Evolutionary conservation across 495 filamentous ascomycete species (phyloP), one percentile per base, ranked within the genome.

Genomic region (Penicillium lagena): DNA sequence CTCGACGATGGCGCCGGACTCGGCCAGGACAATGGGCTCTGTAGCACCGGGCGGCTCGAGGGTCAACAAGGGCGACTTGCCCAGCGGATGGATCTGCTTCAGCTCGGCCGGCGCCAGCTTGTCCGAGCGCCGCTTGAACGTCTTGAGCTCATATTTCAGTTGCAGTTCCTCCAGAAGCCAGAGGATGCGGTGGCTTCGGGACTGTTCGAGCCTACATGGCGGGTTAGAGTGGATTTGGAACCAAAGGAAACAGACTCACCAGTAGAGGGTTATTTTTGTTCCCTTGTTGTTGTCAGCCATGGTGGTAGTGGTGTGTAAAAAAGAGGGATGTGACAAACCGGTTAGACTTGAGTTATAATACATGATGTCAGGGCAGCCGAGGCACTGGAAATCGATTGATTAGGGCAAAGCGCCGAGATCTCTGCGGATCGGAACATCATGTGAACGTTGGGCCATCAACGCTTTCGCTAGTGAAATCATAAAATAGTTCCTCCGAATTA

Each of bases 141-240:
- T 77, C 51, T 88, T 79, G 40, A 96, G 62, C 41, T 87, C 77
- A 68, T 91, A 96, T 38, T 81, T 66, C 27, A 95, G 42, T n/a
- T 79, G 69, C 42, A 93, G 80, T 51, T 93, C 89, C 63, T 93
- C 86, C 40, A 96, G 79, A 34, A 96, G 80, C 89, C 87, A 95
- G 35, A 91, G 72, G 49, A 95, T 86, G 37, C 89, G 82, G 49
- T 95, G 88, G 40, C 86, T 79, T 45, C 90, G 87, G 34, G 64
- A 65, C 55, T 70, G 51, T 35, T 68, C 63, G 33, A 70, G 64
- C 66, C 66, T 69, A 29, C 30, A 12, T 40, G 42, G 35, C 38
- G 32, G 9, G 11, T 42, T 39, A 32, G 12, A 35, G 10, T 39
- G 29, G 45, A 29, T 39, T 53, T 34, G 14, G n/a, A 29, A 8